Percentiles rank a stretch among this genome's conserved stretches.
These are phyloP conservation scores for Clathrus columnatus DNA, from an alignment of 768 basidiomycete genomes.

Conservation along the genomic window DNA sequence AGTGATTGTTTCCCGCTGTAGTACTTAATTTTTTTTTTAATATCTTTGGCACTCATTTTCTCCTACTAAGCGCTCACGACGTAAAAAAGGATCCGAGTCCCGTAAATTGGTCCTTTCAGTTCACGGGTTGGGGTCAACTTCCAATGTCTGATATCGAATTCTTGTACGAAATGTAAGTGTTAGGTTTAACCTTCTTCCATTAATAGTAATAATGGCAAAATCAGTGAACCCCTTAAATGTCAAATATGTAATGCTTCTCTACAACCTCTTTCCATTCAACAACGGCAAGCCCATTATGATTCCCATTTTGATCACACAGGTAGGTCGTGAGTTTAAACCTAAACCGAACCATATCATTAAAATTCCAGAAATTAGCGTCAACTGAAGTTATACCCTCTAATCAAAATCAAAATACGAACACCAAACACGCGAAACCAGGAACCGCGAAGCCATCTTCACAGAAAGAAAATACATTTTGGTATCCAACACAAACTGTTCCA, in stretches of 20 bases:
- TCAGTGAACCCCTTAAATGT: slow-evolving; percentile 28
- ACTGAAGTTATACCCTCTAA: neutral
- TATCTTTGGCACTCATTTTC: neutral
- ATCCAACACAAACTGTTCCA: slow-evolving; percentile 31
- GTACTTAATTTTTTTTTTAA: neutral
- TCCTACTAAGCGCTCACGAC: neutral
- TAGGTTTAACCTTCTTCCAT: neutral
- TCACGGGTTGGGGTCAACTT: neutral
- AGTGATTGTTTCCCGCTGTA: slow-evolving; percentile 7
- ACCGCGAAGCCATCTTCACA: neutral
- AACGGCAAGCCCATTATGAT: slow-evolving; percentile 50
- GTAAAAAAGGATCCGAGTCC: neutral
- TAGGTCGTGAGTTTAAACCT: neutral
- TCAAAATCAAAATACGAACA: neutral
- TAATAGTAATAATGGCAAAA: neutral
- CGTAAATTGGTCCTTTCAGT: too few relatives aligned
- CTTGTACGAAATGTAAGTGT: slow-evolving; percentile 9
- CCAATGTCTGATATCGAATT: slow-evolving; percentile 13
- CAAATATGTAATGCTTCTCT: slow-evolving; percentile 43
- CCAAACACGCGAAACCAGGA: neutral
- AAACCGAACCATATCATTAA: slow-evolving; percentile 13
- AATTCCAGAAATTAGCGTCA: too few relatives aligned
- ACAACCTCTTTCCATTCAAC: slow-evolving; percentile 22
- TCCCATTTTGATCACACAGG: slow-evolving; percentile 30
- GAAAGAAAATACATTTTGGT: slow-evolving; percentile 54